Conservation (phyloP, 1,139 yeast genomes). For the Sugiyamaella grinbergsii region DNA sequence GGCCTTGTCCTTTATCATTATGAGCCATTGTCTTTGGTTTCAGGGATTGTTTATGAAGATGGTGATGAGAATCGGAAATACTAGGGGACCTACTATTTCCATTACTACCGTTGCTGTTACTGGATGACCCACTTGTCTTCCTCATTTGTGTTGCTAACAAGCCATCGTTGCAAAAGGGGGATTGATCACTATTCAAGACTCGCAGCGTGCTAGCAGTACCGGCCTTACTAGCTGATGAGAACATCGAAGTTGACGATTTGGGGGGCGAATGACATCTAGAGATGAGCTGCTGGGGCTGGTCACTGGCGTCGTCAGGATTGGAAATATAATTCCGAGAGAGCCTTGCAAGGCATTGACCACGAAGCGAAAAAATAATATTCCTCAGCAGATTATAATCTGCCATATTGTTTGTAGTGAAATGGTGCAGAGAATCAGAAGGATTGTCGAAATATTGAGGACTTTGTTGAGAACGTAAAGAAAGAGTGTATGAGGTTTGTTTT, state of each 20-base stretch:
- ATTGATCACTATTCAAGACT: background rate
- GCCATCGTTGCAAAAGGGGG: conserved; percentile 6
- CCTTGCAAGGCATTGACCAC: conserved; percentile 31
- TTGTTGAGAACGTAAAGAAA: conserved; percentile 37
- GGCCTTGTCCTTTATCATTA: background rate
- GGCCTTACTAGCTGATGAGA: background rate
- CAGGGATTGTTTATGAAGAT: background rate
- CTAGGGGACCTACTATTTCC: background rate
- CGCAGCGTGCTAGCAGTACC: background rate
- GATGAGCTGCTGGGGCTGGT: conserved; percentile 1
- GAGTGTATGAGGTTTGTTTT: conserved; percentile 22
- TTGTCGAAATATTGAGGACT: conserved; percentile 33
- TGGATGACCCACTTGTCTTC: background rate
- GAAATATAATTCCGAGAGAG: conserved; percentile 7
- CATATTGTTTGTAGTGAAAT: conserved; percentile 35
- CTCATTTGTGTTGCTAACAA: conserved; percentile 4
- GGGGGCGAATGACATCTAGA: conserved; percentile 16
- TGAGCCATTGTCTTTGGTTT: conserved; percentile 1
- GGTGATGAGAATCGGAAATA: background rate
- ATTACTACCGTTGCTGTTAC: background rate
- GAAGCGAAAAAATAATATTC: conserved; percentile 38
- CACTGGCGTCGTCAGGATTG: conserved; percentile 1
- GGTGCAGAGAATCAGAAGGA: conserved; percentile 33
- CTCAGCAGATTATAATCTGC: conserved; percentile 35
- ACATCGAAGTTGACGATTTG: conserved; percentile 13